Evolutionary conservation across 1,139 yeast genomes (phyloP), one percentile per base, ranked within the genome.

Genomic region (Taiozyma sp.): DNA sequence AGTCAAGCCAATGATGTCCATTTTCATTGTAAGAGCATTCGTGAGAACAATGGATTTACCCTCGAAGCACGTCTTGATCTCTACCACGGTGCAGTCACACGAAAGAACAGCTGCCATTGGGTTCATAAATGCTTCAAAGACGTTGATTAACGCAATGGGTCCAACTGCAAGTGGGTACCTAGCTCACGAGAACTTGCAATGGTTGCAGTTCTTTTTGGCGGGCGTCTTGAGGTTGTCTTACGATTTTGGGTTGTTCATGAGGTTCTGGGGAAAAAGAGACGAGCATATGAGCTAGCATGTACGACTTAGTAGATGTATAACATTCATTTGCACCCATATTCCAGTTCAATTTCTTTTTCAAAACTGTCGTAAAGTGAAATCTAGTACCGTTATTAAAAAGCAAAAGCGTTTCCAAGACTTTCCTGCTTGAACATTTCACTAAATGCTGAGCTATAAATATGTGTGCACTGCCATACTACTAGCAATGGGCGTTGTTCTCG

Each of bases 91-190:
- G 49, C 76, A 79, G 16, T 75, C 79, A 13, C 68, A 72, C n/a
- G 96, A 88, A 52, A 71, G 91, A 47, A 83, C 96, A 5, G 79
- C 79, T 57, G 95, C 87, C 2, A 79, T 91, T 83, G 96, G 96
- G 2, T 74, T 87, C 7, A 96, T 89, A 9, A 90, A 89, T 63
- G 84, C 90, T 32, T 90, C 87, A 23, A 90, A 90, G 65, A 91
- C 96, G 1, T 73, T 87, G 57, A 92, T 96, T 0, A 75, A 95
- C 53, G 83, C 95, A 43, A 65, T 87, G 23, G 96, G 96, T 0
- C 97, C 97, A 0, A 64, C 80, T 4, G 76, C 87, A 59, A 86
- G 96, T 1, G 97, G 97, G 4, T 68, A 74, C 44, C 70, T 90
- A 49, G 95, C 96, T 0, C 75, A 76, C 19, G 60, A 62, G 29